Conservation (phyloP, 495 filamentous ascomycete species). For the Aspergillus carlsbadensis region DNA sequence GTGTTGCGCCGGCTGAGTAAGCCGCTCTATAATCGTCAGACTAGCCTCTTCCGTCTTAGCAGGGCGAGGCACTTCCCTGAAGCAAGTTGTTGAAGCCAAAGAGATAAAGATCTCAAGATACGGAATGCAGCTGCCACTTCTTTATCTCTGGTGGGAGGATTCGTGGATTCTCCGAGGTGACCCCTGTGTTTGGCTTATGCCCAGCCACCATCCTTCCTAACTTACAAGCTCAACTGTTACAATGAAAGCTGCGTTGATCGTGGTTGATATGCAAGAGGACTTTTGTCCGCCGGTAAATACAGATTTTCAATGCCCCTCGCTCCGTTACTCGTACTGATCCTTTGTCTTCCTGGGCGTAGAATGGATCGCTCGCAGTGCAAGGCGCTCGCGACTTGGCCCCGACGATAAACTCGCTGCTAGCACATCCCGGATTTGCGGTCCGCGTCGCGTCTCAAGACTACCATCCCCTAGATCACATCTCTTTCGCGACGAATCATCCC, state of each 20-base stretch:
- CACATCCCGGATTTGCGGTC: slow-evolving; percentile 62
- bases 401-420: slow-evolving; percentile 72
- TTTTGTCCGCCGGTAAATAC: slow-evolving; percentile 80
- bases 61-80: neutral
- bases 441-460: slow-evolving; percentile 87
- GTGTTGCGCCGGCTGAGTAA: slow-evolving; percentile 30
- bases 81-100: neutral
- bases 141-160: neutral
- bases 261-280: slow-evolving; percentile 94
- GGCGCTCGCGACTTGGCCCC: slow-evolving; percentile 67
- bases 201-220: neutral
- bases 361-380: slow-evolving; percentile 77
- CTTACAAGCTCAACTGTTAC: neutral
- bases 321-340: neutral
- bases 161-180: neutral
- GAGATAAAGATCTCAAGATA: neutral
- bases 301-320: neutral
- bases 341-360: slow-evolving; percentile 29
- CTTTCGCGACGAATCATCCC: slow-evolving; percentile 80
- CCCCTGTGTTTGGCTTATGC: neutral
- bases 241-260: slow-evolving; percentile 59
- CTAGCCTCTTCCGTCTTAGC: neutral
- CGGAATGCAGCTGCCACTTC: neutral
- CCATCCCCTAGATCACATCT: slow-evolving; percentile 83
- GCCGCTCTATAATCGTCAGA: slow-evolving; percentile 1